phyloP scores from a whole-genome alignment of 345 rosid species.

The Melastoma malabathricum region DNA sequence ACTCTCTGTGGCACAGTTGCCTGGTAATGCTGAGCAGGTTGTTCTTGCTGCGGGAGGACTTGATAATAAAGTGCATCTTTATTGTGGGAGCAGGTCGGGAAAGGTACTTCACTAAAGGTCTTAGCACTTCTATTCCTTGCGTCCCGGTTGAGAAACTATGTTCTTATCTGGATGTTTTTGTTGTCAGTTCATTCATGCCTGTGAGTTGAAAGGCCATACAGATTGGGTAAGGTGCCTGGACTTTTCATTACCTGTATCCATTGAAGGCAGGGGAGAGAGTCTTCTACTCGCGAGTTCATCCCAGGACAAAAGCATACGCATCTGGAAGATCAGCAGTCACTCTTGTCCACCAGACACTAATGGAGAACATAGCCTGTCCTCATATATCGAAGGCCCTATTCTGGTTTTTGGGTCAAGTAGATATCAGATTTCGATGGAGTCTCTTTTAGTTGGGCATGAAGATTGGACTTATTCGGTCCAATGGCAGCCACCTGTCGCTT shows the following conservation, averaged over 20 bases:
- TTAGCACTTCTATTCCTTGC: not conserved
- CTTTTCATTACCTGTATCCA: slow-evolving; percentile 60
- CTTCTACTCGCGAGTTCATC: slow-evolving; percentile 85
- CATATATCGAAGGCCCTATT: slow-evolving; percentile 86
- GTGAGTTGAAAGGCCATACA: slow-evolving; percentile 87
- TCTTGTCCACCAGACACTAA: slow-evolving; percentile 18
- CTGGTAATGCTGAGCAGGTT: slow-evolving; percentile 40
- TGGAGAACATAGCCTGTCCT: slow-evolving; percentile 52
- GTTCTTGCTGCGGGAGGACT: slow-evolving; percentile 89
- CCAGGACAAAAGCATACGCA: slow-evolving; percentile 84
- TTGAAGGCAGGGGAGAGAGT: slow-evolving; percentile 25
- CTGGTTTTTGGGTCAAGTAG: slow-evolving; percentile 46
- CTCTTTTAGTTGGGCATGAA: slow-evolving; percentile 91
- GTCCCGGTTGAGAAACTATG: slow-evolving; percentile 1
- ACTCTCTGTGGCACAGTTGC: slow-evolving; percentile 63
- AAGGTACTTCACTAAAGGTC: slow-evolving; percentile 33
- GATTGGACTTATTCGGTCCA: slow-evolving; percentile 97
- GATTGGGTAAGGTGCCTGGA: slow-evolving; percentile 96
- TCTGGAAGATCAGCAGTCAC: slow-evolving; percentile 57
- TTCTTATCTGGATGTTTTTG: slow-evolving; percentile 5
- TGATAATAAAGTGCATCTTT: slow-evolving; percentile 70
- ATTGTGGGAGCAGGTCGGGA: slow-evolving; percentile 56
- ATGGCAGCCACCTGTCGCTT: slow-evolving; percentile 66
- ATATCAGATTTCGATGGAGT: slow-evolving; percentile 84
- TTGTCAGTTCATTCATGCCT: slow-evolving; percentile 55